Base-by-base conservation (phyloP, 2,329 filamentous ascomycete genomes). In the Colletotrichum echinochloae region DNA sequence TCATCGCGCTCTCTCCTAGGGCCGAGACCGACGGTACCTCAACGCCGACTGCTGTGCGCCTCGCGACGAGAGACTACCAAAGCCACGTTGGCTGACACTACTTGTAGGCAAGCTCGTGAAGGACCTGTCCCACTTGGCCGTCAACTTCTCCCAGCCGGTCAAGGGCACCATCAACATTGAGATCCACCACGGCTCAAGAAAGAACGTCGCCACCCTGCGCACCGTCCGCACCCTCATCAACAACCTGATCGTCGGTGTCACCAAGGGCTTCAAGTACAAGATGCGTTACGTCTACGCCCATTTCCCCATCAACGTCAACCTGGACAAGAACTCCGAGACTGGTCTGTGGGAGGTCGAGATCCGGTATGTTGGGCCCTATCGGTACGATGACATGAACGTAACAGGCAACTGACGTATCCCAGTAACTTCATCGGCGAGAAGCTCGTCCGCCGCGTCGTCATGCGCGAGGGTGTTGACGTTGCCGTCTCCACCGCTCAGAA, bases 251-350 rank as follows among this genome's bases (percentile, higher is more conserved):
- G 91, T 95, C 80, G 96, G 96, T 85, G 96, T 99, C 78, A 99
- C 96, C 84, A 97, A 95, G 90, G 96, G 96, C 79, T 99, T 92
- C 94, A 97, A 97, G 89, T 99, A 99, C 93, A 99, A 99, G 94
- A 98, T 99, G 95, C 94, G 97, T 82, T 99, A 99, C 89, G 96
- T 99, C 86, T 99, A 99, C 86, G 96, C 96, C 84, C 96, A 99
- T 92, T 99, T 99, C 84, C 96, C 96, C 87, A 99, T 99, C 94
- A 99, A 99, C 91, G 95, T 99, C 88, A 98, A 98, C 90, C 86
- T 99, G 78, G 94, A 97, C 81, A 95, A 98, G 92, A 95, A 95
- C 90, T 84, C 85, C 81, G 96, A 98, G 88, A 96, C 94, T 75
- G 95, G 91, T 78, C 86, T 91, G 79, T 92, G 82, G 83, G 93